These are phyloP conservation scores for Macrolepiota dolichaula DNA, from an alignment of 768 basidiomycete genomes.

Conservation along the genomic window DNA sequence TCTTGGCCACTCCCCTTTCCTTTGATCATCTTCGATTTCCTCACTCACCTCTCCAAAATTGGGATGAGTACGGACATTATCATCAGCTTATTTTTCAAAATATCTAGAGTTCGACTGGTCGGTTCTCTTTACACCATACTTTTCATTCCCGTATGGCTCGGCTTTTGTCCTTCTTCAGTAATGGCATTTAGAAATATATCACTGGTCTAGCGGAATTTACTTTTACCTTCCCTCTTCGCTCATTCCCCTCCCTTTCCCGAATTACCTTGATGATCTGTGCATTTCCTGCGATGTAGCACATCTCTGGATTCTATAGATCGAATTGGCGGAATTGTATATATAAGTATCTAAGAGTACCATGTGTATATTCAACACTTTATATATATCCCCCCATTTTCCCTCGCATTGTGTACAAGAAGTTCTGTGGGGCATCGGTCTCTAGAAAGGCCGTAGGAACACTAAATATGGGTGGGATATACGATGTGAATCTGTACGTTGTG, in stretches of 20 bases:
- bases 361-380: not conserved
- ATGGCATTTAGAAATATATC: slow-evolving; percentile 5
- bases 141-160: slow-evolving; percentile 2
- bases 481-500: not conserved
- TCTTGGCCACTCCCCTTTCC: not conserved
- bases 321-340: slow-evolving; percentile 1
- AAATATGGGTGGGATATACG: not conserved
- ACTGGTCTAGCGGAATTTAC: slow-evolving; percentile 14
- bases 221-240: not conserved
- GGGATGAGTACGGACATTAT: not conserved
- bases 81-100: not conserved
- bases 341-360: not conserved
- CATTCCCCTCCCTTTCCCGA: not conserved
- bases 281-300: not conserved
- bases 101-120: slow-evolving; percentile 12
- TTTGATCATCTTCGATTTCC: not conserved
- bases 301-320: not conserved
- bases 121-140: slow-evolving; percentile 8
- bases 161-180: slow-evolving; percentile 7
- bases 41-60: not conserved
- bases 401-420: not conserved
- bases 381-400: not conserved
- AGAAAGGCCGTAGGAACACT: not conserved
- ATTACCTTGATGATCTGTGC: slow-evolving; percentile 15
- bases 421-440: not conserved